Evolutionary conservation across 2,329 filamentous ascomycete species (phyloP), one percentile per base, ranked within the genome.

Genomic region (Cladosporium sp.): DNA sequence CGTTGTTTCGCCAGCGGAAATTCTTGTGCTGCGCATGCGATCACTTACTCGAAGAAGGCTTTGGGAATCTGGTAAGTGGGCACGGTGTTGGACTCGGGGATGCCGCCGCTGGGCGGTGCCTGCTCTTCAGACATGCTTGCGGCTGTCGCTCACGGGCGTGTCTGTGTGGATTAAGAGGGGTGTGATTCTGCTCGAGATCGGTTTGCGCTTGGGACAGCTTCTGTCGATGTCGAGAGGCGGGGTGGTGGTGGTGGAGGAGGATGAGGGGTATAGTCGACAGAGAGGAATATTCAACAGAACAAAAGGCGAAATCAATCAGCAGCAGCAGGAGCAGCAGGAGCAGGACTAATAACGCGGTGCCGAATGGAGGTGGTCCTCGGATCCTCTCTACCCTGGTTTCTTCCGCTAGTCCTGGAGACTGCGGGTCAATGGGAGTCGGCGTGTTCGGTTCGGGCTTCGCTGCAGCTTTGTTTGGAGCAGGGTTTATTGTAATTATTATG

Each of bases 21-120:
- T 40, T 52, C 28, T 26, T 10, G 35, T 12, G 31, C 21, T 26
- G 46, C 60, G 65, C 28, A 37, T 21, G 37, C 21, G 35, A 59
- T 18, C 8, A 73, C 76, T 72, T 67, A 78, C 76, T 81, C 77
- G 73, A 80, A 78, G 75, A 84, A 84, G n/a, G 80, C 80, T 69
- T 86, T 80, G 68, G 86, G 86, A 59, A 88, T 84, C 74, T 86
- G 82, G 78, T 81, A 92, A 23, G 90, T 93, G 79, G 91, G 88
- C 72, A 92, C 89, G 75, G 88, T 80, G 79, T 92, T 90, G 74
- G 90, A 89, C 83, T 93, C 91, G 68, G 84, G 83, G 73, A 93
- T 90, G 73, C 91, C 88, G 57, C 58, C 65, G 59, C 68, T 66
- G 65, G 72, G 67, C 35, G 80, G 79, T 71, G 78, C 75, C 46